These are phyloP conservation scores for Umbelopsis sp. DNA, from an alignment of 192 early-diverging fungal species.

Conservation along the genomic window DNA sequence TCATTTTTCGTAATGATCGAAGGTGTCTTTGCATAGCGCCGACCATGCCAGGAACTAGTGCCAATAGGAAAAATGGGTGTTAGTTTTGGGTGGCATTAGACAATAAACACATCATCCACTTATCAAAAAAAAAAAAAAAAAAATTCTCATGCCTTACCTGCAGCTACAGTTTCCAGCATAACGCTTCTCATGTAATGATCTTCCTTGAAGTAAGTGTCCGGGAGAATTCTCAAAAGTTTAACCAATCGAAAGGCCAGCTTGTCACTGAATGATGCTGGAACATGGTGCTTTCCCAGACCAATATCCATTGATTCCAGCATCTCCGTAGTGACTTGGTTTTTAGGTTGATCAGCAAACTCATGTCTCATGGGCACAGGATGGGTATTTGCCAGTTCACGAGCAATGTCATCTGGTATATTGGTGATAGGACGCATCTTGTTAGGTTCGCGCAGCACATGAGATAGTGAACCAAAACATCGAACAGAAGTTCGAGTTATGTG, in stretches of 20 bases:
- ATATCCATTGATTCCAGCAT: slow-evolving; percentile 66
- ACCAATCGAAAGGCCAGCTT: slow-evolving; percentile 66
- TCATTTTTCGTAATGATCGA: slow-evolving; percentile 71
- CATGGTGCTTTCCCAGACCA: slow-evolving; percentile 60
- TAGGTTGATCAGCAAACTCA: slow-evolving; percentile 53
- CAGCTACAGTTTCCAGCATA: slow-evolving; percentile 76
- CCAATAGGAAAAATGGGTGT: slow-evolving; percentile 26
- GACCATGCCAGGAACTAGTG: slow-evolving; percentile 85
- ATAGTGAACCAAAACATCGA: background rate
- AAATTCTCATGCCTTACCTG: slow-evolving; percentile 33
- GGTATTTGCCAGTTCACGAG: slow-evolving; percentile 26
- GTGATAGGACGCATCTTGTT: background rate
- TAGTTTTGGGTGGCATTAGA: slow-evolving; percentile 38
- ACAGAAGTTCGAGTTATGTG: background rate
- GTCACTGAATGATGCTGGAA: slow-evolving; percentile 58
- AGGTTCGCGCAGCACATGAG: background rate
- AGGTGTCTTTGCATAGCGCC: slow-evolving; percentile 81
- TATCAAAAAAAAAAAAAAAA: no score
- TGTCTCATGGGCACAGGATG: slow-evolving; percentile 60
- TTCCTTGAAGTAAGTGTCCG: slow-evolving; percentile 71
- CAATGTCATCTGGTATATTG: slow-evolving; percentile 28
- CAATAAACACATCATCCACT: background rate
- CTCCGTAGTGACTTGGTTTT: slow-evolving; percentile 49
- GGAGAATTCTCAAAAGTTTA: slow-evolving; percentile 61
- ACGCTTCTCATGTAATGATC: slow-evolving; percentile 81